Percentiles rank a stretch among this genome's conserved stretches.
Evolutionary conservation across 192 early-diverging fungal genomes (phyloP).

Genomic region (Entomortierella beljakovae): DNA sequence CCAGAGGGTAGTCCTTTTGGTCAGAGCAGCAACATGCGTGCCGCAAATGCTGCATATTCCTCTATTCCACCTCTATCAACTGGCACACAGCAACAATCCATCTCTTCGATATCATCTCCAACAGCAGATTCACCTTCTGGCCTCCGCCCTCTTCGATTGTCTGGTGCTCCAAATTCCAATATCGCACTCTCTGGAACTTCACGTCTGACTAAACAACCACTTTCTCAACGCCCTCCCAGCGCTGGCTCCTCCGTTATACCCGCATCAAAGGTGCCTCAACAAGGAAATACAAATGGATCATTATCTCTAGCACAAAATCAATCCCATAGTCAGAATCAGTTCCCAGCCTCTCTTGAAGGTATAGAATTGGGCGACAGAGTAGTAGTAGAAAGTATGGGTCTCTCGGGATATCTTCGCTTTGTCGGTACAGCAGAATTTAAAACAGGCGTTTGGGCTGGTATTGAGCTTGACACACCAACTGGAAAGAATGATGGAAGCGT

Average conservation of each 20-base stretch:
- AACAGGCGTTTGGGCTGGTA: conserved; percentile 82
- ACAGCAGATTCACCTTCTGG: conserved; percentile 24
- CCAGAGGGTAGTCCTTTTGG: conserved; percentile 9
- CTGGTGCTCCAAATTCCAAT: neutral
- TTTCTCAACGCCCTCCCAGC: conserved; percentile 23
- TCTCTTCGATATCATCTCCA: conserved; percentile 19
- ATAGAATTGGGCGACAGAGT: conserved; percentile 69
- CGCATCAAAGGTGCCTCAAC: neutral
- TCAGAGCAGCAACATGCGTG: conserved; percentile 6
- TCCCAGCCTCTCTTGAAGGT: conserved; percentile 38
- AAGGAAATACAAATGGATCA: neutral
- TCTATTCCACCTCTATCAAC: conserved; percentile 25
- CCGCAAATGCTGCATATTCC: conserved; percentile 8
- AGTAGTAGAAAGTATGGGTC: conserved; percentile 67
- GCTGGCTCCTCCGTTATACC: neutral
- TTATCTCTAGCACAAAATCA: neutral
- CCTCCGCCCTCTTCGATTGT: conserved; percentile 4
- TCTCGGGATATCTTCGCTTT: conserved; percentile 78
- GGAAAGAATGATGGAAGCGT: conserved; percentile 89
- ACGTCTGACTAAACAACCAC: conserved; percentile 18
- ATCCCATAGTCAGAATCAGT: conserved; percentile 8
- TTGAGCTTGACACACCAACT: conserved; percentile 76
- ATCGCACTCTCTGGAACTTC: neutral
- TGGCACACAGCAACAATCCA: conserved; percentile 3
- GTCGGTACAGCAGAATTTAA: conserved; percentile 81